Conservation (phyloP, 2,329 filamentous ascomycete genomes). For the Sclerotinia glacialis region DNA sequence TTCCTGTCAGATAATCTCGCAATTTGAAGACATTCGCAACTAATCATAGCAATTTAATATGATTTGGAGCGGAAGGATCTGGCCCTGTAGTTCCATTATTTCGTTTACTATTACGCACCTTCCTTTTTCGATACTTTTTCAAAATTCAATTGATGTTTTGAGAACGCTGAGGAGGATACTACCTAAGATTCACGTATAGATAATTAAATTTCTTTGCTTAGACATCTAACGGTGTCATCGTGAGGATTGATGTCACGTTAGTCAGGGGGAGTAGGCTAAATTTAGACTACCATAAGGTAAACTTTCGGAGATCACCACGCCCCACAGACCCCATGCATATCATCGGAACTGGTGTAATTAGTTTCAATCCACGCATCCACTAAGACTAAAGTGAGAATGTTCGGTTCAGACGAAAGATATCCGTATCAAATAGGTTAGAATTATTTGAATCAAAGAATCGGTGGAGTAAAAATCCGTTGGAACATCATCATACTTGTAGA, state of each 20-base stretch:
- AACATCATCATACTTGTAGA: background rate
- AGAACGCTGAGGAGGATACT: background rate
- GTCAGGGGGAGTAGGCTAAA: background rate
- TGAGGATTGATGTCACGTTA: background rate
- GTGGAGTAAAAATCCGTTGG: background rate
- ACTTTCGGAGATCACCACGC: background rate
- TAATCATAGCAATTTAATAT: background rate
- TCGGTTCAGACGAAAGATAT: background rate
- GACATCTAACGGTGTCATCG: background rate
- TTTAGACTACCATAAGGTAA: background rate
- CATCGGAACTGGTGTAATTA: background rate
- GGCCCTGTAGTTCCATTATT: background rate
- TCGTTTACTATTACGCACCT: background rate
- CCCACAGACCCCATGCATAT: background rate
- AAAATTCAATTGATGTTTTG: background rate
- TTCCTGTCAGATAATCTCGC: background rate
- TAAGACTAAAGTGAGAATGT: background rate
- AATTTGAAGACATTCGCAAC: background rate
- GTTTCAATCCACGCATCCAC: background rate
- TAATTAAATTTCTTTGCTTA: background rate
- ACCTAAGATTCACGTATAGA: background rate
- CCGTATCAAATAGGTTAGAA: background rate
- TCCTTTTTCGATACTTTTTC: background rate
- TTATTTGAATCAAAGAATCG: background rate
- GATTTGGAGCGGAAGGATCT: background rate